These are phyloP conservation scores for Meira nashicola DNA, from an alignment of 1,284 basidiomycete species.

Conservation along the genomic window DNA sequence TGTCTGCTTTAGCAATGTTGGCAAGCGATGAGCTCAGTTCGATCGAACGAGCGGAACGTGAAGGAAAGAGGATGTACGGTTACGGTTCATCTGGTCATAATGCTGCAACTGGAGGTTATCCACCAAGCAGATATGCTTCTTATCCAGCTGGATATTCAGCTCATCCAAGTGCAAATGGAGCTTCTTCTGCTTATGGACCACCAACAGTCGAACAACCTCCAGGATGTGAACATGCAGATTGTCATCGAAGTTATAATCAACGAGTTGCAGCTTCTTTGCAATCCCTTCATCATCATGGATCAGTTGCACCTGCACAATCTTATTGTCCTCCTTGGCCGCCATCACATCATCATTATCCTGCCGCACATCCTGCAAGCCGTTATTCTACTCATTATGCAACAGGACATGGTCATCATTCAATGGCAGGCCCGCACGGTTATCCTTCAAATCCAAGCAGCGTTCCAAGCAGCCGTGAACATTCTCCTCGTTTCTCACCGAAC, in stretches of 20 bases:
- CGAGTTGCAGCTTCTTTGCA: slow-evolving; percentile 34
- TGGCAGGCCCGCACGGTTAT: slow-evolving; percentile 6
- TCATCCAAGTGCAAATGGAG: neutral
- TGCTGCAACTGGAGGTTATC: slow-evolving; percentile 1
- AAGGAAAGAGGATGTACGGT: slow-evolving; percentile 18
- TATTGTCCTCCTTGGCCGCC: neutral
- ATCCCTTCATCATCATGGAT: slow-evolving; percentile 13
- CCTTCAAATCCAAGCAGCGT: slow-evolving; percentile 41
- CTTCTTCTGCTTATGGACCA: too few species aligned
- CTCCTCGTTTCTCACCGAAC: slow-evolving; percentile 42
- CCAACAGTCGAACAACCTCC: slow-evolving; percentile 19
- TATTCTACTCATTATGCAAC: slow-evolving; percentile 8
- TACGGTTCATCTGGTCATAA: neutral
- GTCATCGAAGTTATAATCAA: slow-evolving; percentile 43
- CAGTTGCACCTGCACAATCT: neutral
- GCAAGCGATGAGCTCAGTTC: slow-evolving; percentile 48
- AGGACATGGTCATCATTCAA: slow-evolving; percentile 4
- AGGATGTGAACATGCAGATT: slow-evolving; percentile 42
- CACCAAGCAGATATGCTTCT: neutral
- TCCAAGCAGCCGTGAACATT: slow-evolving; percentile 47
- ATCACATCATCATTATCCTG: slow-evolving; percentile 1
- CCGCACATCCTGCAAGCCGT: slow-evolving; percentile 18
- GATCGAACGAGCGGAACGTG: slow-evolving; percentile 41
- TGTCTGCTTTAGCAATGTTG: slow-evolving; percentile 48
- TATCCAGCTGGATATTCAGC: slow-evolving; percentile 10